Conservation (phyloP, 23 red algal genomes). For the Gracilariopsis chorda region DNA sequence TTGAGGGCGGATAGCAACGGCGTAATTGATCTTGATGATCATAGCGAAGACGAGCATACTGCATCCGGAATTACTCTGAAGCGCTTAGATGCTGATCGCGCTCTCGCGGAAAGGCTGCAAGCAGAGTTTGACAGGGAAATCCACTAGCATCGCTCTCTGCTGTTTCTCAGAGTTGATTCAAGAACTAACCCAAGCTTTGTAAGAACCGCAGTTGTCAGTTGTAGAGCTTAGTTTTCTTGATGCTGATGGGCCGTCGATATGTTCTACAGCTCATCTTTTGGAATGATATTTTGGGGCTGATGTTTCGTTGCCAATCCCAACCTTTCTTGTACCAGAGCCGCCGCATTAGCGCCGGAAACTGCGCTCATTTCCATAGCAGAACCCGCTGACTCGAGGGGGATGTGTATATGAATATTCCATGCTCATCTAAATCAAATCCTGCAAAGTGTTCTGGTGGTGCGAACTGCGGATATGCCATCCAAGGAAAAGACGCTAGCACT, state of each 20-base stretch:
- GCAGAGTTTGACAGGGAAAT: slow-evolving; percentile 44
- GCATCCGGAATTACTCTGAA: not conserved
- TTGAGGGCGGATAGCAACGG: not conserved
- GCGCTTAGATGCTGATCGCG: slow-evolving; percentile 45
- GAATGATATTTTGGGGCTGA: too few relatives aligned
- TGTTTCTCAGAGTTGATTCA: too few relatives aligned
- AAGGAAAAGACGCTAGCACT: slow-evolving; percentile 9
- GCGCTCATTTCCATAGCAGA: slow-evolving; percentile 87
- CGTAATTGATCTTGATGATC: not conserved
- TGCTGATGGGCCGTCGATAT: too few relatives aligned
- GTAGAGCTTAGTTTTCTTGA: too few relatives aligned
- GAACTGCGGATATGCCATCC: slow-evolving; percentile 73
- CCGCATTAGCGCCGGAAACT: slow-evolving; percentile 57
- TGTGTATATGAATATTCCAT: slow-evolving; percentile 29
- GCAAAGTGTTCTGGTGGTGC: slow-evolving; percentile 52
- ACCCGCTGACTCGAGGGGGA: slow-evolving; percentile 53
- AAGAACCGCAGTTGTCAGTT: too few relatives aligned
- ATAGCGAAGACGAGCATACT: not conserved
- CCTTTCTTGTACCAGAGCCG: slow-evolving; percentile 34
- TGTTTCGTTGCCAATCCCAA: too few relatives aligned
- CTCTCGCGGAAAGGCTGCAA: slow-evolving; percentile 47
- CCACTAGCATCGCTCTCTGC: not conserved
- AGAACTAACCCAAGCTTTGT: too few relatives aligned
- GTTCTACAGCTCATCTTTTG: too few relatives aligned
- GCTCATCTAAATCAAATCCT: slow-evolving; percentile 2